Evolutionary conservation across 2,329 filamentous ascomycete species (phyloP).

Genomic region (Fusarium newnesense): DNA sequence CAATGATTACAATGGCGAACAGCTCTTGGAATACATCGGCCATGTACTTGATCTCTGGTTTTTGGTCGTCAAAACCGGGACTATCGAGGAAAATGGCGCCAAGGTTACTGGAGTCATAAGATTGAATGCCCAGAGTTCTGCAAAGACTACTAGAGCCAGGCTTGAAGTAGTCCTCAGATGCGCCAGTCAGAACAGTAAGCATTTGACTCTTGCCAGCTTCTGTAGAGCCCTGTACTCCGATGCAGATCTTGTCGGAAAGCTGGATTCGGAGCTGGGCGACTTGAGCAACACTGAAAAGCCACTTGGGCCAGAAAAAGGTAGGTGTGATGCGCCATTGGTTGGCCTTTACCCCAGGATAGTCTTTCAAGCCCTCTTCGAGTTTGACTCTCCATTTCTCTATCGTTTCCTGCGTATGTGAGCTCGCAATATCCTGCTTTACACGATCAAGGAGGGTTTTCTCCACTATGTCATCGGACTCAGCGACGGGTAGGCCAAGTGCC

Average conservation of each 20-base stretch:
- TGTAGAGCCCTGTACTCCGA: neutral
- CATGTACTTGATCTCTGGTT: conserved; percentile 5
- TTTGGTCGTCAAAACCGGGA: neutral
- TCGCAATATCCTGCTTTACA: neutral
- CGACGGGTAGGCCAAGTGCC: neutral
- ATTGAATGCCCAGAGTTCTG: neutral
- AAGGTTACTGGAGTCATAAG: neutral
- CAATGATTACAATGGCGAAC: neutral
- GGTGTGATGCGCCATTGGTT: neutral
- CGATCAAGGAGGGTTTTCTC: neutral
- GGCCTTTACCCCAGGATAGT: neutral
- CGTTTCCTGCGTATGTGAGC: rapidly evolving
- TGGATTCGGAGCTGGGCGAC: neutral
- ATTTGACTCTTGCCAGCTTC: conserved; percentile 12
- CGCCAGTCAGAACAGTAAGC: neutral
- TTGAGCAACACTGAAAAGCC: neutral
- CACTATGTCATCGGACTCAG: neutral
- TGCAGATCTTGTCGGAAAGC: neutral
- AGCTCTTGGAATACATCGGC: neutral
- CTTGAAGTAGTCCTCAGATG: neutral
- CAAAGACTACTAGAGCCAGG: neutral
- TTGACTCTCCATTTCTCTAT: neutral
- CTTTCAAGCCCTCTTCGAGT: neutral
- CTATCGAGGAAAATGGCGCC: neutral
- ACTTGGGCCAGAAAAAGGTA: neutral